These are phyloP conservation scores for Antrodiella citrinella DNA, from an alignment of 768 basidiomycete genomes.

Conservation along the genomic window DNA sequence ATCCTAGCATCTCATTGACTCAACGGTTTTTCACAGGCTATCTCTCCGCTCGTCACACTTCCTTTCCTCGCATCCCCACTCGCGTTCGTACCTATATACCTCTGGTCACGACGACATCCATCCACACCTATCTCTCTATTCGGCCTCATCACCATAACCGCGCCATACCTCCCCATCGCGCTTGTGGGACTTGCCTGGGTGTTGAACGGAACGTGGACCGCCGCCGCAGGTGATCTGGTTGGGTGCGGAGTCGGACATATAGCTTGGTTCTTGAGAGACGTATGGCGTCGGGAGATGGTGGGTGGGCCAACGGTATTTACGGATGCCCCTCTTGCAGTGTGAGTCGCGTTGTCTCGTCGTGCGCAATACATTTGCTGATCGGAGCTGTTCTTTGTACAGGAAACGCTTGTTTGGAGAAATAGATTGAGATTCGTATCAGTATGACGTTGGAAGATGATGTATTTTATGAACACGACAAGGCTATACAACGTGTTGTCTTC, in stretches of 20 bases:
- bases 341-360: conserved; percentile 30
- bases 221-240: conserved; percentile 72
- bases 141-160: conserved; percentile 89
- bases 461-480: no score
- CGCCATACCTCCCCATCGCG: conserved; percentile 89
- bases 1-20: conserved; percentile 5
- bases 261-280: conserved; percentile 79
- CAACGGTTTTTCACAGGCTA: conserved; percentile 33
- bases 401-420: conserved; percentile 11
- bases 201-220: conserved; percentile 75
- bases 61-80: conserved; percentile 91
- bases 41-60: conserved; percentile 84
- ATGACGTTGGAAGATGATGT: no score
- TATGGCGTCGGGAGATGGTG: conserved; percentile 83
- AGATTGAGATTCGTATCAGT: background rate
- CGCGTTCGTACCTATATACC: conserved; percentile 92
- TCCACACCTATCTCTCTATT: conserved; percentile 94
- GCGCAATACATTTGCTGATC: background rate
- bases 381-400: background rate
- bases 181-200: conserved; percentile 85
- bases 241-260: conserved; percentile 86
- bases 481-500: no score
- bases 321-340: conserved; percentile 66
- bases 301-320: conserved; percentile 67
- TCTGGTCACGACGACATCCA: conserved; percentile 95